Evolutionary conservation across 768 basidiomycete species (phyloP).

Genomic region (Dacryopinax primogenitus): DNA sequence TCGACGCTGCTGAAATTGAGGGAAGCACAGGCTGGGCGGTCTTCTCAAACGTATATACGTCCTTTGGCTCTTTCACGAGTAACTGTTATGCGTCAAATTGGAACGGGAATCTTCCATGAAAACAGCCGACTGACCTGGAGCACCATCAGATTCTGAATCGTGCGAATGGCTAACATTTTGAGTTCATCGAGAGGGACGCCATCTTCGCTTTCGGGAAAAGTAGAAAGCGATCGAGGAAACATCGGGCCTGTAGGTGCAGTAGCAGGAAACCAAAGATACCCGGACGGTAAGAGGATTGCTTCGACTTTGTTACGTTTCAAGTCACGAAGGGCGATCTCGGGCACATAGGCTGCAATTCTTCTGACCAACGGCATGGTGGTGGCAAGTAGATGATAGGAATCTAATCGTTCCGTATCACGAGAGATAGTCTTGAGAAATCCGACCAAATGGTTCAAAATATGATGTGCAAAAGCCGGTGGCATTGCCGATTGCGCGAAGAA

Average conservation of each 20-base stretch:
- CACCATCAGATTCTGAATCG: conserved; percentile 59
- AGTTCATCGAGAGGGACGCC: conserved; percentile 35
- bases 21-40: neutral
- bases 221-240: conserved; percentile 41
- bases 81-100: neutral
- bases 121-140: conserved; percentile 30
- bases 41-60: conserved; percentile 2
- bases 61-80: neutral
- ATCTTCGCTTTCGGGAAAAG: conserved; percentile 24
- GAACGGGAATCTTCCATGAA: neutral
- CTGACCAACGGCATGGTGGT: conserved; percentile 46
- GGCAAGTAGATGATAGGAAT: conserved; percentile 42
- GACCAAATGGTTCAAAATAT: conserved; percentile 55
- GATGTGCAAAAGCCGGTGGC: conserved; percentile 53
- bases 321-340: conserved; percentile 57
- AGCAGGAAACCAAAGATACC: conserved; percentile 53
- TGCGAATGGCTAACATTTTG: conserved; percentile 48
- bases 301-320: conserved; percentile 63
- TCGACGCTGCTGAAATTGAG: neutral
- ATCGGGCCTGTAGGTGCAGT: conserved; percentile 44
- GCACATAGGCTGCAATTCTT: conserved; percentile 48
- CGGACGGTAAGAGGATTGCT: conserved; percentile 51
- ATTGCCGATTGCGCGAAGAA: conserved; percentile 43
- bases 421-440: conserved; percentile 42
- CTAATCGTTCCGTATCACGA: conserved; percentile 32